Conservation (phyloP, 2,329 filamentous ascomycete genomes). For the Aureobasidium sp. region DNA sequence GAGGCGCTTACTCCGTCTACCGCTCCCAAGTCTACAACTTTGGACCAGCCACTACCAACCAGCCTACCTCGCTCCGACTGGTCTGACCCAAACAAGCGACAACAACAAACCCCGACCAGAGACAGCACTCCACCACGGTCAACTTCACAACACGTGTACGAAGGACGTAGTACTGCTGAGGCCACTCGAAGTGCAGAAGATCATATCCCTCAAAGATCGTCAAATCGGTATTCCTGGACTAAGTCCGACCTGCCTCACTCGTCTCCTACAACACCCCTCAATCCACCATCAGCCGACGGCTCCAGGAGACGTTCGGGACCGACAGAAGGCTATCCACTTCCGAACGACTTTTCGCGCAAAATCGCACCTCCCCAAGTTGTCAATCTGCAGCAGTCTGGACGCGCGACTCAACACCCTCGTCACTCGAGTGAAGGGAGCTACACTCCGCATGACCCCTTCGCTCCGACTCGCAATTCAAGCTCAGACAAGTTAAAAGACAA, state of each 20-base stretch:
- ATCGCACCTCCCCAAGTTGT: conserved; percentile 2
- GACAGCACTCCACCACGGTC: background rate
- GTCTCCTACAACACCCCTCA: background rate
- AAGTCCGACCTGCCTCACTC: conserved; percentile 5
- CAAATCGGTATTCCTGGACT: conserved; percentile 5
- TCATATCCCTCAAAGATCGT: background rate
- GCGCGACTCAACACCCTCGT: background rate
- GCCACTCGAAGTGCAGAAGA: background rate
- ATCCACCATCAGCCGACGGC: background rate
- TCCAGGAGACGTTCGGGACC: background rate
- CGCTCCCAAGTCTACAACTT: conserved; percentile 19
- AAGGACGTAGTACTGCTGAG: conserved; percentile 8
- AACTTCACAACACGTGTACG: conserved; percentile 1
- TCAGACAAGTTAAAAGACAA: conserved; percentile 13
- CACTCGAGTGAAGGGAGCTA: background rate
- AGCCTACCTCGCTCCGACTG: background rate
- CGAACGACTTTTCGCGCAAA: background rate
- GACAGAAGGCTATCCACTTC: background rate
- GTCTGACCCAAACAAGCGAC: background rate
- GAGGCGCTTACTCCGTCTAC: conserved; percentile 38
- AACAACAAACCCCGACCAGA: background rate
- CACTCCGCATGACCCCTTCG: background rate
- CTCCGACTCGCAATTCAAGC: conserved; percentile 14
- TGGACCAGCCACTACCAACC: background rate
- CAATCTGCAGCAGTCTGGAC: conserved; percentile 2